Evolutionary conservation across 306 rosid genomes (phyloP).

Genomic region (Erythrophleum fordii): DNA sequence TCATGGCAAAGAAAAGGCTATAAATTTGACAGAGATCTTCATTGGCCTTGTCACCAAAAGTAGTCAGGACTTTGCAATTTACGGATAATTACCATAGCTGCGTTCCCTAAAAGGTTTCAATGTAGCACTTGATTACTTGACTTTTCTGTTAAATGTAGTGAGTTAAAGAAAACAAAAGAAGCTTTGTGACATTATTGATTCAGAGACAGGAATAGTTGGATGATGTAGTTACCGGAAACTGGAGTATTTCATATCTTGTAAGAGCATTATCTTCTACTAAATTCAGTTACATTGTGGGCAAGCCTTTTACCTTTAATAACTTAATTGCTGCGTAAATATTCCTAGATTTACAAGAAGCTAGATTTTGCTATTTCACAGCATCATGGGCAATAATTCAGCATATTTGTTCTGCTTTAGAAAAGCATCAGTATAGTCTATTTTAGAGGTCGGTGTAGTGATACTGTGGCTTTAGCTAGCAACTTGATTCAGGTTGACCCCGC

Average conservation of each 20-base stretch:
- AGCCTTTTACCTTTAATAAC: too few relatives aligned
- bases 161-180: neutral
- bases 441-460: constrained; percentile 59
- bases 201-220: neutral
- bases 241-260: neutral
- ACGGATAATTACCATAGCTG: constrained; percentile 21
- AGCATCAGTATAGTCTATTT: constrained; percentile 40
- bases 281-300: too few relatives aligned
- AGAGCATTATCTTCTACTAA: constrained; percentile 1
- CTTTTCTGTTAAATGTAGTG: neutral
- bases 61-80: constrained; percentile 12
- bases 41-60: constrained; percentile 24
- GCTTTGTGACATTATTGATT: neutral
- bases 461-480: constrained; percentile 63
- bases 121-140: neutral
- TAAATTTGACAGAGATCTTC: constrained; percentile 32
- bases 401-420: neutral
- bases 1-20: constrained; percentile 17
- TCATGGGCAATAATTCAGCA: neutral
- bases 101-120: neutral
- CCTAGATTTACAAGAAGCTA: neutral
- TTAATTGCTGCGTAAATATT: neutral
- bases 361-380: constrained; percentile 7
- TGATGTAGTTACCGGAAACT: neutral
- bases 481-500: constrained; percentile 62